Percentiles rank a stretch among this genome's conserved stretches.
Evolutionary conservation across 169 alveolate species (phyloP).

Genomic region (Plasmodium chabaudi): DNA sequence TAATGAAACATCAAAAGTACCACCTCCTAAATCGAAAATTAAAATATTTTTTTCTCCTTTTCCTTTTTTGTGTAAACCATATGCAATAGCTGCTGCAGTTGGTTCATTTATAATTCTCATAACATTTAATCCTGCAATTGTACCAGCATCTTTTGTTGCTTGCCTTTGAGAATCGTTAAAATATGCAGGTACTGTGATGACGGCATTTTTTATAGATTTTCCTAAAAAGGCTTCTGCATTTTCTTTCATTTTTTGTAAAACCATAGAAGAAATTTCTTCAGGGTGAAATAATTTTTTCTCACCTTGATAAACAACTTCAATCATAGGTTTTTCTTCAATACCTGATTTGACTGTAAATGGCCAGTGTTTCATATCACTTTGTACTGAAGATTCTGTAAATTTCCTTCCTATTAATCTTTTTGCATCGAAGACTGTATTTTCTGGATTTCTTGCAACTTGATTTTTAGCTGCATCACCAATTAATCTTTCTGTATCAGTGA

Average conservation of each 20-base stretch:
- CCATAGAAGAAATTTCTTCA: conserved; percentile 97
- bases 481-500: conserved; percentile 97
- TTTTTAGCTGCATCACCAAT: conserved; percentile 99
- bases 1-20: conserved; percentile 98
- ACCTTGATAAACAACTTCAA: conserved; percentile 92
- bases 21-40: conserved; percentile 99
- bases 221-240: conserved; percentile 97
- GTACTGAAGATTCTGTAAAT: conserved; percentile 93
- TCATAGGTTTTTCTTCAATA: conserved; percentile 90
- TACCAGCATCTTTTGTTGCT: conserved; percentile 99
- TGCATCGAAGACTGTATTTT: conserved; percentile 97
- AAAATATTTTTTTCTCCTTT: conserved; percentile 94
- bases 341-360: conserved; percentile 95
- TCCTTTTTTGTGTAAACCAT: conserved; percentile 96
- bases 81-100: conserved; percentile 99
- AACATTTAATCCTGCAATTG: conserved; percentile 98
- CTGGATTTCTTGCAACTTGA: conserved; percentile 96
- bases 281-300: conserved; percentile 94
- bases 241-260: conserved; percentile 97
- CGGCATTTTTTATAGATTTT: conserved; percentile 95
- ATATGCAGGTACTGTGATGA: conserved; percentile 99
- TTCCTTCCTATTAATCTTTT: conserved; percentile 97
- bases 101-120: conserved; percentile 98
- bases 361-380: conserved; percentile 94
- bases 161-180: conserved; percentile 98